A percentile compares a stretch with the other conserved stretches of the same genome.
Conservation (phyloP, 306 rosid species). For the Glycine tomentella region DNA sequence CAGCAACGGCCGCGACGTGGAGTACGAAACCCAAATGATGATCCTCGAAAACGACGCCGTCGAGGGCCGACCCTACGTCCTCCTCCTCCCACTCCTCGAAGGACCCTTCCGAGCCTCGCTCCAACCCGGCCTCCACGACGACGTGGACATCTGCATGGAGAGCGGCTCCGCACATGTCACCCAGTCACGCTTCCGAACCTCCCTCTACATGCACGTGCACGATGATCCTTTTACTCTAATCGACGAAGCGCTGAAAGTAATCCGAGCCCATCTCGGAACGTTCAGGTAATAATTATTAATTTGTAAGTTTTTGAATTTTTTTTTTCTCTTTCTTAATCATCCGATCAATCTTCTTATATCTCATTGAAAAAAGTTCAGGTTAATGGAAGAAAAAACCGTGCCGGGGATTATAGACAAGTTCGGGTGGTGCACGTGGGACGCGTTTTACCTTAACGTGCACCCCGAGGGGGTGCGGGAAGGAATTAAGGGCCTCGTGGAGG, state of each 20-base stretch:
- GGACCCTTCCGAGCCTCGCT: conserved; percentile 65
- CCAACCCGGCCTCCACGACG: conserved; percentile 47
- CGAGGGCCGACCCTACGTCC: conserved; percentile 48
- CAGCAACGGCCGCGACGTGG: conserved; percentile 54
- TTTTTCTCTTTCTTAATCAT: too few species aligned
- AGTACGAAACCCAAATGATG: conserved; percentile 71
- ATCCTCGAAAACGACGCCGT: conserved; percentile 55
- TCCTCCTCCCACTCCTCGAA: conserved; percentile 71
- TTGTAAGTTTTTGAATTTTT: too few species aligned
- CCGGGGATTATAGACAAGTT: conserved; percentile 52
- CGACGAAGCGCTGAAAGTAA: too few species aligned
- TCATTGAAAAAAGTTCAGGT: too few species aligned
- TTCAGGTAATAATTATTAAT: too few species aligned
- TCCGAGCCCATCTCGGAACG: too few species aligned
- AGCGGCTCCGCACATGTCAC: conserved; percentile 67
- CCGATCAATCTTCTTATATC: too few species aligned
- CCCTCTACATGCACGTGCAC: too few species aligned
- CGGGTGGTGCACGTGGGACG: conserved; percentile 93
- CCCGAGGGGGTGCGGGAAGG: conserved; percentile 65
- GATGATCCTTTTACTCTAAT: too few species aligned
- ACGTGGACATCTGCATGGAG: conserved; percentile 65
- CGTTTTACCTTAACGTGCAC: conserved; percentile 73
- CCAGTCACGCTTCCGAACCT: too few species aligned
- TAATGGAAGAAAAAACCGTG: too few species aligned
- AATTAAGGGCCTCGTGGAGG: conserved; percentile 59